These are phyloP conservation scores for Leishmania aethiopica DNA, from an alignment of 208 protist genomes.

Conservation along the genomic window DNA sequence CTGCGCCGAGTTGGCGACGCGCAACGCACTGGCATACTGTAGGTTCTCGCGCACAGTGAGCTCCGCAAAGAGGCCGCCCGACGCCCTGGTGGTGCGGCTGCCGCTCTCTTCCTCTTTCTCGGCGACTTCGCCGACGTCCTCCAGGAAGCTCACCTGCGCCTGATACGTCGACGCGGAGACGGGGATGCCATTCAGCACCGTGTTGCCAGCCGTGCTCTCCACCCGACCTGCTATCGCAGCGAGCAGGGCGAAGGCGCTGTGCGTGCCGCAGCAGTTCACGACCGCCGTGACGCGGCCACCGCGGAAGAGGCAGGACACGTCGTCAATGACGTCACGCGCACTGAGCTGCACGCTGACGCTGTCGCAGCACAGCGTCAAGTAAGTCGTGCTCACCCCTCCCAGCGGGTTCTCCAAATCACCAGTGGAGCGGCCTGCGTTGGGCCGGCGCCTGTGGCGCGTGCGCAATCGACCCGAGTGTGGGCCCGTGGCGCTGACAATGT, in stretches of 20 bases:
- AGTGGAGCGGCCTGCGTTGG: background rate
- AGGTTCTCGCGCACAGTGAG: slow-evolving; percentile 66
- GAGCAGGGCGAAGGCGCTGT: slow-evolving; percentile 48
- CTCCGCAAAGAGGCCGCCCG: slow-evolving; percentile 29
- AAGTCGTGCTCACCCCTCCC: background rate
- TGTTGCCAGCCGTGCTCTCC: slow-evolving; percentile 36
- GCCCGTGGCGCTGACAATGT: background rate
- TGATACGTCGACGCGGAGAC: slow-evolving; percentile 52
- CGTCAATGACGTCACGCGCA: slow-evolving; percentile 37
- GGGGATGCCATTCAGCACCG: slow-evolving; percentile 62
- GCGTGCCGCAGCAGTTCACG: slow-evolving; percentile 59
- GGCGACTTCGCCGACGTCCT: background rate
- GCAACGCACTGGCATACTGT: slow-evolving; percentile 53
- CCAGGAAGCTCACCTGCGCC: slow-evolving; percentile 34
- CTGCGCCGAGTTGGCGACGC: slow-evolving; percentile 34
- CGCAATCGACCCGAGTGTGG: slow-evolving; percentile 3
- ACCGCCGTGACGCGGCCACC: slow-evolving; percentile 64
- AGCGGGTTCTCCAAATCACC: background rate
- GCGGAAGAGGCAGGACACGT: slow-evolving; percentile 45
- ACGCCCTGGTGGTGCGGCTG: background rate
- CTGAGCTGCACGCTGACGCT: slow-evolving; percentile 36
- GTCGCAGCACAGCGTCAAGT: slow-evolving; percentile 46
- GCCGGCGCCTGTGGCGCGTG: slow-evolving; percentile 5
- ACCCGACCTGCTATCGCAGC: slow-evolving; percentile 42
- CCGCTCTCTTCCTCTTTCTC: slow-evolving; percentile 12